Conservation (phyloP, 1,284 basidiomycete species). For the Pseudozyma sp. region DNA sequence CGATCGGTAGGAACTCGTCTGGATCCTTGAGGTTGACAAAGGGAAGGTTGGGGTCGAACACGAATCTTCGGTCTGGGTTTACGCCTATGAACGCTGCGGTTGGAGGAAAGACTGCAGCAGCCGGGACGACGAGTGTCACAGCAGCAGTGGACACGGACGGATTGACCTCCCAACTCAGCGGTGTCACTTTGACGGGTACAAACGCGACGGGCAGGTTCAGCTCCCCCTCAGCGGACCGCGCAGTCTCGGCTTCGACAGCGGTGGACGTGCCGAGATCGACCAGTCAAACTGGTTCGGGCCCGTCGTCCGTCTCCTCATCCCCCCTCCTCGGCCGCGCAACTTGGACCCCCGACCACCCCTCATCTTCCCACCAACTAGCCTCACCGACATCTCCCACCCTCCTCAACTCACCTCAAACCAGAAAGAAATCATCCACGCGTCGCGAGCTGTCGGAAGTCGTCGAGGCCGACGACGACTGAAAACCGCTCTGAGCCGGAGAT, state of each 20-base stretch:
- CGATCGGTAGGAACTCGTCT: constrained; percentile 32
- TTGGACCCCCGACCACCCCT: background rate
- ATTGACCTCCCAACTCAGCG: constrained; percentile 27
- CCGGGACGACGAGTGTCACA: background rate
- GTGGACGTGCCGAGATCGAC: background rate
- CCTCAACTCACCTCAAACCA: background rate
- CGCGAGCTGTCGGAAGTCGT: constrained; percentile 34
- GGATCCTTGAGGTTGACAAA: constrained; percentile 40
- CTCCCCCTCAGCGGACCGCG: constrained; percentile 11
- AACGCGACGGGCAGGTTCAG: constrained; percentile 25
- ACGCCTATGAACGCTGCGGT: constrained; percentile 1
- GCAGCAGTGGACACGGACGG: constrained; percentile 13
- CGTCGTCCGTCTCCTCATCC: background rate
- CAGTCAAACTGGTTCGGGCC: background rate
- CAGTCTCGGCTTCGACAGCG: background rate
- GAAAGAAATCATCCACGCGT: constrained; percentile 8
- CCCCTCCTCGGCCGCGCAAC: background rate
- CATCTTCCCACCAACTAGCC: background rate
- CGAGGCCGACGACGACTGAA: constrained; percentile 19
- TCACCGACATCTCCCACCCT: background rate
- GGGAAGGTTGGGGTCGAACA: constrained; percentile 29
- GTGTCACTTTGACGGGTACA: constrained; percentile 20
- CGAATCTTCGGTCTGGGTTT: constrained; percentile 23
- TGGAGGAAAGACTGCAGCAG: background rate
- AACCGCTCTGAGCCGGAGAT: background rate